These are phyloP conservation scores for Larix kaempferi DNA, from an alignment of 75 land plant genomes.

Conservation along the genomic window DNA sequence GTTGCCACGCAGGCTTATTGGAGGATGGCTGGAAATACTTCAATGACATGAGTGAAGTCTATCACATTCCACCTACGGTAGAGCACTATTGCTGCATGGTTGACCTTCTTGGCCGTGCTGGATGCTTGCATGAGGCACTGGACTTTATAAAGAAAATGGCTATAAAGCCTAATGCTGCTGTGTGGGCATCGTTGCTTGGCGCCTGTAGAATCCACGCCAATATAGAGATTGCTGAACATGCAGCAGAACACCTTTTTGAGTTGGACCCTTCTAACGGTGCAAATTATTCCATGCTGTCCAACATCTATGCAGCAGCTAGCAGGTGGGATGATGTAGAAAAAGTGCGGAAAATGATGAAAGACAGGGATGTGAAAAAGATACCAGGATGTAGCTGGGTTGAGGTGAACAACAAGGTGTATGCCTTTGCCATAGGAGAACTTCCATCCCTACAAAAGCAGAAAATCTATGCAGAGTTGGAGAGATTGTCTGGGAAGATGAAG, in stretches of 20 bases:
- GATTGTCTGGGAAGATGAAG: neutral
- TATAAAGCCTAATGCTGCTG: conserved; percentile 9
- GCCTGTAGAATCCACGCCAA: conserved; percentile 17
- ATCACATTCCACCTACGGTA: conserved; percentile 4
- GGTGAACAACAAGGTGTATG: conserved; percentile 11
- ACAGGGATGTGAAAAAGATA: conserved; percentile 12
- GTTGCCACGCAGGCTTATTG: conserved; percentile 18
- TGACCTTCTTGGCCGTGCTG: conserved; percentile 27
- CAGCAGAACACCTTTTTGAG: conserved; percentile 15
- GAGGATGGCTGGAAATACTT: conserved; percentile 12
- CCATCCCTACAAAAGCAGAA: neutral
- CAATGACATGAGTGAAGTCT: conserved; percentile 9
- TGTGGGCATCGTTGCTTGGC: conserved; percentile 13
- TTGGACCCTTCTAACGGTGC: conserved; percentile 17
- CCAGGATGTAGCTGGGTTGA: conserved; percentile 33
- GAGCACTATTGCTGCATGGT: conserved; percentile 28
- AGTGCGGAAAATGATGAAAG: conserved; percentile 54
- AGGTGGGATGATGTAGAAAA: conserved; percentile 42
- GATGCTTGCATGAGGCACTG: conserved; percentile 19
- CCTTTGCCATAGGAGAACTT: conserved; percentile 3
- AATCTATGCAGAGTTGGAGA: neutral
- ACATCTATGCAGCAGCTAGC: conserved; percentile 44
- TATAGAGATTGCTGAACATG: conserved; percentile 12
- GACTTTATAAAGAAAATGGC: conserved; percentile 18
- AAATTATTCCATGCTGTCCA: conserved; percentile 32